Base-by-base conservation (phyloP, 75 land plant genomes). In the Pinus albicaulis region DNA sequence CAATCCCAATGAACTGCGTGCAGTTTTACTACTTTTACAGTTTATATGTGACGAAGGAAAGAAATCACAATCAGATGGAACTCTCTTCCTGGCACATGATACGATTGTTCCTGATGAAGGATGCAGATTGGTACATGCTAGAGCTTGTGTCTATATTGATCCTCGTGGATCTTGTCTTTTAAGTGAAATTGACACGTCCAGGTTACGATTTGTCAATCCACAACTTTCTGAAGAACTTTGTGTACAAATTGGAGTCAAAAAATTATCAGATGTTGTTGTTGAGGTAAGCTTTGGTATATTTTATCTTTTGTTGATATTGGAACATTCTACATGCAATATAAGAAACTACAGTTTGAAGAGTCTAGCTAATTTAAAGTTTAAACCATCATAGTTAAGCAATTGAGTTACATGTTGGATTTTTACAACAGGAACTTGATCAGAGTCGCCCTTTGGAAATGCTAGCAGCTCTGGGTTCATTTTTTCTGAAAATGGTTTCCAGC, bases 1-100 rank as follows among this genome's bases (percentile, higher is more conserved):
- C 10, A 97, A 97, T 84, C 99, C 99, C 59, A 97, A 97, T 81
- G 99, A 97, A 80, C 88, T 97, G 12, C 93, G 94, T 57, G 98
- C 99, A 71, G 99, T 92, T 11, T 71, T 92, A 66, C 91, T 87
- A 72, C 87, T 92, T 58, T 76, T 97, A 71, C 57, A 84, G 55
- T 97, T 87, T 74, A 80, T 94, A 56, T 94, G 93, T 79, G 86
- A 89, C 75, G 80, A 73, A 13, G 57, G 22, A 68, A 72, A 17
- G 23, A 75, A 83, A 68, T 13, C 74, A 59, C 64, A 57, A 36
- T 57, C 72, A 60, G 82, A 79, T 84, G 74, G 62, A 57, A 23
- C 74, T 7, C 64, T 75, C 53, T 70, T 71, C 41, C 78, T 58
- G 57, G 79, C 56, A 16, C 74, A 74, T 66, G 95, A 93, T 63